Conservation (phyloP, 371 early-diverging fungal genomes). For the Synchytrium microbalum region DNA sequence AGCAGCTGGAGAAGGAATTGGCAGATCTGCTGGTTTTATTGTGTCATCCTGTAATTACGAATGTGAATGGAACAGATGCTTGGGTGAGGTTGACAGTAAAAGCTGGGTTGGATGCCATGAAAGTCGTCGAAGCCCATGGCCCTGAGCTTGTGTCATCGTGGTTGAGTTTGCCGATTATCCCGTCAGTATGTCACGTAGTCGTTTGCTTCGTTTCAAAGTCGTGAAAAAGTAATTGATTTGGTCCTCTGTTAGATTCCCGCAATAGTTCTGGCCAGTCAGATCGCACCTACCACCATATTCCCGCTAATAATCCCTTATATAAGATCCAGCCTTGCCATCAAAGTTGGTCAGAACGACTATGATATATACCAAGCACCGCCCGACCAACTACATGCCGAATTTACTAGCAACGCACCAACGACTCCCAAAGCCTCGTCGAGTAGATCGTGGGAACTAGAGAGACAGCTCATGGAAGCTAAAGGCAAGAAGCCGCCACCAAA, state of each 20-base stretch:
- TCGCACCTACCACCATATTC: not conserved
- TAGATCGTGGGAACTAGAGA: slow-evolving; percentile 12
- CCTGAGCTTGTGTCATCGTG: slow-evolving; percentile 25
- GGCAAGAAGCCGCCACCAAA: slow-evolving; percentile 28
- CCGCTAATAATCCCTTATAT: slow-evolving; percentile 1
- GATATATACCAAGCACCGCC: not conserved
- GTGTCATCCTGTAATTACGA: slow-evolving; percentile 62
- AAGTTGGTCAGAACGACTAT: not conserved
- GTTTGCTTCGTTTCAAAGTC: too few relatives aligned
- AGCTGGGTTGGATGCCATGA: slow-evolving; percentile 62
- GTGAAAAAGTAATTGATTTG: too few relatives aligned
- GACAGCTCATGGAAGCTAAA: slow-evolving; percentile 13
- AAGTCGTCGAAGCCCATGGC: slow-evolving; percentile 45
- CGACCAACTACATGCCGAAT: not conserved
- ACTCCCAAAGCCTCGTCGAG: slow-evolving; percentile 15
- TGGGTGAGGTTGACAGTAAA: slow-evolving; percentile 80
- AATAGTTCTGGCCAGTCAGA: not conserved
- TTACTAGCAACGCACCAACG: not conserved
- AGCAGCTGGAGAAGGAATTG: slow-evolving; percentile 32
- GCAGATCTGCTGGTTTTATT: slow-evolving; percentile 60
- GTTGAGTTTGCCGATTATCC: slow-evolving; percentile 22
- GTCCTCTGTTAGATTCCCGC: not conserved
- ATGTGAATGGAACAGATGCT: slow-evolving; percentile 56
- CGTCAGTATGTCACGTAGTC: too few relatives aligned
- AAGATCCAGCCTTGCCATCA: not conserved